Percentiles rank a stretch among this genome's conserved stretches.
Evolutionary conservation across 2,329 filamentous ascomycete species (phyloP).

Genomic region (Penicillium oxalicum): DNA sequence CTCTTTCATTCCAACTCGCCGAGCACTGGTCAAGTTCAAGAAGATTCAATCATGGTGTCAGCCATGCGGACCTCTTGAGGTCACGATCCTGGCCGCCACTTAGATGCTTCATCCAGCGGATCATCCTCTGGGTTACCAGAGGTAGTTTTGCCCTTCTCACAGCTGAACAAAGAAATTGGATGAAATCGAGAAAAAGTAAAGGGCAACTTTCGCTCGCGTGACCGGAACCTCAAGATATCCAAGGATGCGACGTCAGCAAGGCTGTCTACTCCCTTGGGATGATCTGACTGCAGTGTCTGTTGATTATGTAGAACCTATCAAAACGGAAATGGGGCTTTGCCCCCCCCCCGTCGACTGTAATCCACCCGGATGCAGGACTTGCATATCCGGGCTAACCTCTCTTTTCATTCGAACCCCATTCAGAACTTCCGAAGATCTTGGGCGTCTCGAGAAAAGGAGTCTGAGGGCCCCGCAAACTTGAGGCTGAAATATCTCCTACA

Average conservation of each 20-base stretch:
- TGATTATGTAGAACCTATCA: slow-evolving; percentile 4
- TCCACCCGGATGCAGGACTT: slow-evolving; percentile 17
- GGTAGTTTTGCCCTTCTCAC: too few species aligned
- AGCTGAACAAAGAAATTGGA: too few species aligned
- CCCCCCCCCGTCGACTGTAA: slow-evolving; percentile 8
- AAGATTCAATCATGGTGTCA: too few species aligned
- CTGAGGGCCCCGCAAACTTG: background rate
- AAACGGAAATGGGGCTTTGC: slow-evolving; percentile 8
- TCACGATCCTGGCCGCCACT: too few species aligned
- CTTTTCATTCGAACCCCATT: slow-evolving; percentile 1
- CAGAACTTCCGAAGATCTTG: background rate
- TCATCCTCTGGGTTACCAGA: too few species aligned
- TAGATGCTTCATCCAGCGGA: too few species aligned
- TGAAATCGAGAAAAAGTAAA: too few species aligned
- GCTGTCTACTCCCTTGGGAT: background rate
- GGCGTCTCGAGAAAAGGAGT: background rate
- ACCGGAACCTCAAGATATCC: background rate
- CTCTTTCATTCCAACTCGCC: background rate
- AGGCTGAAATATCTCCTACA: too few species aligned
- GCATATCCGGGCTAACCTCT: slow-evolving; percentile 19
- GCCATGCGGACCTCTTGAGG: too few species aligned
- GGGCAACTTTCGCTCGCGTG: background rate
- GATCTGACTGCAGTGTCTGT: background rate
- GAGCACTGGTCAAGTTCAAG: background rate
- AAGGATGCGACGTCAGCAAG: background rate